Percentiles rank a stretch among this genome's conserved stretches.
phyloP scores from a whole-genome alignment of 2,329 filamentous ascomycete species.

The Ophioceras dolichostomum region DNA sequence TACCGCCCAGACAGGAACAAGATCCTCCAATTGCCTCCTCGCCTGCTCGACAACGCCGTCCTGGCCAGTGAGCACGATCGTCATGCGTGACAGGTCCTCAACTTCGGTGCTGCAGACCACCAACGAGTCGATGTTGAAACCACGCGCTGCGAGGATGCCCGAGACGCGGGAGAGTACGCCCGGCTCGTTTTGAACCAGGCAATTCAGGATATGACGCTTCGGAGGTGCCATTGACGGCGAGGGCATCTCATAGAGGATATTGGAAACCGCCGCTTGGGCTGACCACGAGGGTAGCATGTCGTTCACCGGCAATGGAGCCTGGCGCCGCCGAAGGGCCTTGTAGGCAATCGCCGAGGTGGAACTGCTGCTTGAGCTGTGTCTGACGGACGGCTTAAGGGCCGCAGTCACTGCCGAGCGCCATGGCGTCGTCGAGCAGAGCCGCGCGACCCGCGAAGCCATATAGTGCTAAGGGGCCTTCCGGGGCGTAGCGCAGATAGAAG shows the following conservation, averaged over 20 bases:
- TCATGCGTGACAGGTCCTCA: slow-evolving; percentile 94
- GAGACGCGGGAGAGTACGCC: slow-evolving; percentile 94
- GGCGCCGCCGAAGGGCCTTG: slow-evolving; percentile 89
- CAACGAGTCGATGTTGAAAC: slow-evolving; percentile 98
- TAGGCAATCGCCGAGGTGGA: slow-evolving; percentile 93
- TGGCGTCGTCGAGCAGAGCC: slow-evolving; percentile 7
- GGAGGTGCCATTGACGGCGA: slow-evolving; percentile 70
- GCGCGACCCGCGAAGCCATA: slow-evolving; percentile 6
- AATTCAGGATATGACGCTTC: slow-evolving; percentile 95
- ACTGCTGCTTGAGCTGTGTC: slow-evolving; percentile 39
- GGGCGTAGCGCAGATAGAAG: too few relatives aligned
- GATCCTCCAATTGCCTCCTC: slow-evolving; percentile 84
- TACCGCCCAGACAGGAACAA: slow-evolving; percentile 97
- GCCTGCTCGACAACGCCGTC: slow-evolving; percentile 97
- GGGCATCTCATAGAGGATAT: slow-evolving; percentile 97
- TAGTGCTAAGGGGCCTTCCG: too few relatives aligned
- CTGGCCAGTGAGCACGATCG: slow-evolving; percentile 90
- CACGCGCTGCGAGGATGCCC: slow-evolving; percentile 86
- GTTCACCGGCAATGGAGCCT: slow-evolving; percentile 70
- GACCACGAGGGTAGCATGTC: slow-evolving; percentile 70
- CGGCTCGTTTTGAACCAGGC: slow-evolving; percentile 96
- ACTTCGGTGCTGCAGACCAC: slow-evolving; percentile 98
- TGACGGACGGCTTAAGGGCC: slow-evolving; percentile 20
- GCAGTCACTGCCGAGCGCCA: slow-evolving; percentile 11
- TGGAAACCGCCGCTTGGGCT: slow-evolving; percentile 88